phyloP scores from a whole-genome alignment of 129 eudicot species.

The Pseudognaphalium luteoalbum region DNA sequence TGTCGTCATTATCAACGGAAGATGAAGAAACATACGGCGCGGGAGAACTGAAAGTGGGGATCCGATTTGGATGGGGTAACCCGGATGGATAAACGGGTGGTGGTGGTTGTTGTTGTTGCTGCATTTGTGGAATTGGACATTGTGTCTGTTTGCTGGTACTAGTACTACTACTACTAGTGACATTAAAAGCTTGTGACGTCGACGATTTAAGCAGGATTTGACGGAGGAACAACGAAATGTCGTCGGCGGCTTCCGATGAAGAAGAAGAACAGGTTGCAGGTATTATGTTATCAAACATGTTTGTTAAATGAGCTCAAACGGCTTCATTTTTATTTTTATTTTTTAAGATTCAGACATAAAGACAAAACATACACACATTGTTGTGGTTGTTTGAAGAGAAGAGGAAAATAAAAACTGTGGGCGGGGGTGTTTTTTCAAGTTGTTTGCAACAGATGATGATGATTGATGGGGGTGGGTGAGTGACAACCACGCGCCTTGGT shows the following conservation, averaged over 20 bases:
- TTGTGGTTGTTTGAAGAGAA: neutral
- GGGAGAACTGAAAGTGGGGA: constrained; percentile 27
- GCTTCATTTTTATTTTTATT: too few species aligned
- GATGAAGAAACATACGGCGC: constrained; percentile 31
- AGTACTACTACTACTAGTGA: neutral
- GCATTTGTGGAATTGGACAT: neutral
- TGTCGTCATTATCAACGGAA: constrained; percentile 37
- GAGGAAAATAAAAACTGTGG: neutral
- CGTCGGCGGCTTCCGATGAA: constrained; percentile 22
- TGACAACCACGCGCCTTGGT: neutral
- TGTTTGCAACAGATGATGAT: constrained; percentile 1
- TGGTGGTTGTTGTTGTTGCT: neutral
- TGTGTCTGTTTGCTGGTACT: neutral
- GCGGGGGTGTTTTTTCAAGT: neutral
- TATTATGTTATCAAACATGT: neutral
- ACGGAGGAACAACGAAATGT: constrained; percentile 14
- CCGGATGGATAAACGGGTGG: constrained; percentile 17
- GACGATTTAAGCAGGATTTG: constrained; percentile 18
- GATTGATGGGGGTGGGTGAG: constrained; percentile 13
- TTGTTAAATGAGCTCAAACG: neutral
- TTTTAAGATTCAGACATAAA: too few species aligned
- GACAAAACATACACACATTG: neutral
- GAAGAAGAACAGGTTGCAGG: constrained; percentile 12
- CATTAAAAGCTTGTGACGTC: neutral
- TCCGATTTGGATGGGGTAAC: constrained; percentile 21